Conservation (phyloP, 192 early-diverging fungal species). For the Allomyces arbusculus region DNA sequence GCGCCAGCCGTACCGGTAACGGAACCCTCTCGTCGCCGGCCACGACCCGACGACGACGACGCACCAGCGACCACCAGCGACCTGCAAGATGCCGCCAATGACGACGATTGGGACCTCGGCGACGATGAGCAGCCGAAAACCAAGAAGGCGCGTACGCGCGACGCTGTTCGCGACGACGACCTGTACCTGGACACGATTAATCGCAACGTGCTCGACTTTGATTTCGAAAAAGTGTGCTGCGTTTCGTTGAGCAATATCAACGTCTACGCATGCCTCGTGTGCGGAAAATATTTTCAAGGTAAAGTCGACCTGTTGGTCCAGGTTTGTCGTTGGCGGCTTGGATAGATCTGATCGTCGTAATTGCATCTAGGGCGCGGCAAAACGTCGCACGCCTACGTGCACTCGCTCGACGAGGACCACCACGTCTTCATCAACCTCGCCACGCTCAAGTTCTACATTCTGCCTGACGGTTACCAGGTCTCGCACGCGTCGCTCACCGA, state of each 20-base stretch:
- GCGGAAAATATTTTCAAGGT: constrained; percentile 90
- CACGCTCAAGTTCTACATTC: constrained; percentile 64
- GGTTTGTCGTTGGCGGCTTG: background rate
- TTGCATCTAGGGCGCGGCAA: constrained; percentile 50
- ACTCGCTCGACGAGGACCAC: constrained; percentile 83
- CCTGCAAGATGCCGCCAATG: background rate
- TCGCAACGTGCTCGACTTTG: constrained; percentile 78
- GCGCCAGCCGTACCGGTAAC: no score
- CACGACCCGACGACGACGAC: no score
- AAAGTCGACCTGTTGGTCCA: background rate
- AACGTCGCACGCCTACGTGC: constrained; percentile 83
- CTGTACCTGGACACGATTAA: constrained; percentile 72
- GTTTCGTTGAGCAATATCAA: constrained; percentile 83
- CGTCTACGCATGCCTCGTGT: constrained; percentile 88
- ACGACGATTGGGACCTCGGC: background rate
- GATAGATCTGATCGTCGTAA: background rate
- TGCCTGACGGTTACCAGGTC: constrained; percentile 89
- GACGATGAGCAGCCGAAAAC: background rate
- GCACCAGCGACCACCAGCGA: no score
- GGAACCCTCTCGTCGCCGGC: no score
- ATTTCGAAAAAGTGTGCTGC: constrained; percentile 94
- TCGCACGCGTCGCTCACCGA: constrained; percentile 67
- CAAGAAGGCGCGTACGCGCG: background rate
- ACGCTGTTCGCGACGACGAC: constrained; percentile 6
- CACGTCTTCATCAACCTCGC: constrained; percentile 86